Percentiles rank a stretch among this genome's conserved stretches.
Conservation (phyloP, 345 rosid genomes). For the Populus alba region DNA sequence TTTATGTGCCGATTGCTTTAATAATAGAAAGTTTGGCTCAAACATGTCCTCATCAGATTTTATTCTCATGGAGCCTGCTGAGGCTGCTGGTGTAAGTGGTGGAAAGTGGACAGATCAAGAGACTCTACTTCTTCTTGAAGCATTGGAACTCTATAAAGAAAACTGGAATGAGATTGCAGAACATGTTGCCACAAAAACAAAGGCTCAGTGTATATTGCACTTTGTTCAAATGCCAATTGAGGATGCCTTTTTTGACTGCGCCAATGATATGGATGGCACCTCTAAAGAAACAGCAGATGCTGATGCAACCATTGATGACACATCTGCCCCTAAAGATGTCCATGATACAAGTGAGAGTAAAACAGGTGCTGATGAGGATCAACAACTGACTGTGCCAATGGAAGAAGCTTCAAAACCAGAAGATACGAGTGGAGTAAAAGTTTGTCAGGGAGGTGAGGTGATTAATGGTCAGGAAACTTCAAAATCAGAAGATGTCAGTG, state of each 20-base stretch:
- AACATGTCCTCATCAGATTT: constrained; percentile 92
- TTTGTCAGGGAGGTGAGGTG: constrained; percentile 30
- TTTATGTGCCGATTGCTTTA: constrained; percentile 92
- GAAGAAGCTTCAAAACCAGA: constrained; percentile 64
- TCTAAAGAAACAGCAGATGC: constrained; percentile 49
- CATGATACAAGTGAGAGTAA: constrained; percentile 53
- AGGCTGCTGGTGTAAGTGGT: constrained; percentile 68
- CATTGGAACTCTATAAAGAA: constrained; percentile 88
- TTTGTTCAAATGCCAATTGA: constrained; percentile 98
- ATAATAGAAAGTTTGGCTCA: constrained; percentile 76
- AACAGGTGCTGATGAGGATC: constrained; percentile 43
- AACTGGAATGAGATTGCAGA: constrained; percentile 99
- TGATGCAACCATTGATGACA: constrained; percentile 33
- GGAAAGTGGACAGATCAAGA: constrained; percentile 99
- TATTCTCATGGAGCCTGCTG: constrained; percentile 95
- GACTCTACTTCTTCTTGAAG: constrained; percentile 97
- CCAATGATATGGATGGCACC: constrained; percentile 38
- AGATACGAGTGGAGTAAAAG: constrained; percentile 47
- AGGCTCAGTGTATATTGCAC: constrained; percentile 95
- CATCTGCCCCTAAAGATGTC: constrained; percentile 43
- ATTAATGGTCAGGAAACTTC: constrained; percentile 38
- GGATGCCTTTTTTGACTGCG: constrained; percentile 66
- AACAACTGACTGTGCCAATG: constrained; percentile 32
- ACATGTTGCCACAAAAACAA: constrained; percentile 97
- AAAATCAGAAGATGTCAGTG: constrained; percentile 38